Percentiles rank a stretch among this genome's conserved stretches.
Conservation (phyloP, 768 basidiomycete genomes). For the Lactifluus pinguis region DNA sequence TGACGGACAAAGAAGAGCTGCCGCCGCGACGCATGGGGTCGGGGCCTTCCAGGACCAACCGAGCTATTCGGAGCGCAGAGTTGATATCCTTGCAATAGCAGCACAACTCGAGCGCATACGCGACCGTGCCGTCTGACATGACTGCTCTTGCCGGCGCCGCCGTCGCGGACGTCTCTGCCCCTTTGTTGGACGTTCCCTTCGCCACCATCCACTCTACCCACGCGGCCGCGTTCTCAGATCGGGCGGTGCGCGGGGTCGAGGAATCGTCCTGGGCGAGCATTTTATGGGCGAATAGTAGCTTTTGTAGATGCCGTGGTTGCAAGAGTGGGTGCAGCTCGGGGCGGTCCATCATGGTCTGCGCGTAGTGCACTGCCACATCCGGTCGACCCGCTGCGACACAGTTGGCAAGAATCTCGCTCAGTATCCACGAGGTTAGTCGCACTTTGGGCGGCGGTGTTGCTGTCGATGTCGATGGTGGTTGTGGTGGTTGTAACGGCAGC, state of each 20-base stretch:
- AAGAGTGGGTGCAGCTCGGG: background rate
- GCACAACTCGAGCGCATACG: constrained; percentile 8
- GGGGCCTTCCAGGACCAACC: background rate
- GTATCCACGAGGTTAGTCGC: constrained; percentile 37
- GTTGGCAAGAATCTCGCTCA: constrained; percentile 46
- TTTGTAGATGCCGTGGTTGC: background rate
- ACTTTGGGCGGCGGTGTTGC: constrained; percentile 21
- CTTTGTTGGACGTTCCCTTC: background rate
- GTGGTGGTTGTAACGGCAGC: background rate
- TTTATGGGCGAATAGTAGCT: background rate
- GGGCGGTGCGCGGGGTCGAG: background rate
- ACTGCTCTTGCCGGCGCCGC: no score
- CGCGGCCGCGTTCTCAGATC: background rate
- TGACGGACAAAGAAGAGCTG: background rate
- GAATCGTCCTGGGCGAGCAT: background rate
- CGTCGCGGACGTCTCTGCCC: background rate
- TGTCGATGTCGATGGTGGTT: constrained; percentile 16
- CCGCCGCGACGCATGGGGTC: background rate
- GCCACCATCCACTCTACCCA: constrained; percentile 8
- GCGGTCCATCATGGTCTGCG: constrained; percentile 47
- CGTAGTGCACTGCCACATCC: constrained; percentile 45
- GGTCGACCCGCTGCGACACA: constrained; percentile 44
- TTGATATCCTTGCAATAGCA: background rate
- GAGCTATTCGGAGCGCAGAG: constrained; percentile 2
- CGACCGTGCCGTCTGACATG: background rate